Evolutionary conservation across 441 rosid species (phyloP).

Genomic region (Populus hybrid): DNA sequence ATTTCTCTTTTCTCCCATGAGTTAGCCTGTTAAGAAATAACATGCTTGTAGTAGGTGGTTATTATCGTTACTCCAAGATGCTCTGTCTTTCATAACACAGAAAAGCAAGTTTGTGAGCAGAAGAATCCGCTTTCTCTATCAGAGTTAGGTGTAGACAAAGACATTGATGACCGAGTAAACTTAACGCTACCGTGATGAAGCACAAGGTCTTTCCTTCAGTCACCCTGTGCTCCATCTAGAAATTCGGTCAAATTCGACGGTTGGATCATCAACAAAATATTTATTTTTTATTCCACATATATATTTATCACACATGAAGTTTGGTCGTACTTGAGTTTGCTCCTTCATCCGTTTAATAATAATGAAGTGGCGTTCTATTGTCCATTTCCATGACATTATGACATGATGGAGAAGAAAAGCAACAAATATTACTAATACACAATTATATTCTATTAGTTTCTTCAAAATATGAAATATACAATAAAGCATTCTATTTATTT

Average conservation of each 20-base stretch:
- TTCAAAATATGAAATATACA: no score
- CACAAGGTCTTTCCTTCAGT: neutral
- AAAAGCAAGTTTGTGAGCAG: neutral
- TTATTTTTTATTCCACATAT: neutral
- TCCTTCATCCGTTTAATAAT: no score
- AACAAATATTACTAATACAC: no score
- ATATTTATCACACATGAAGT: no score
- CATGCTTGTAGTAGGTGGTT: conserved; percentile 27
- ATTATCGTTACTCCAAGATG: conserved; percentile 32
- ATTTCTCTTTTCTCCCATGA: neutral
- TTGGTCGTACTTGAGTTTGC: no score
- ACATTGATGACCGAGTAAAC: neutral
- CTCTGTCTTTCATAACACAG: neutral
- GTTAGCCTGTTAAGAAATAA: conserved; percentile 3
- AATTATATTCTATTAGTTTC: no score
- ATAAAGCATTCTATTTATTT: no score
- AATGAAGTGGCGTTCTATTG: neutral
- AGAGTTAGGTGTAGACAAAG: neutral
- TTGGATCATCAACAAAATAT: neutral
- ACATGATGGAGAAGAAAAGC: conserved; percentile 3
- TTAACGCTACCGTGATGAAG: no score
- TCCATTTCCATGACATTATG: neutral
- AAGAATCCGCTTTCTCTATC: neutral
- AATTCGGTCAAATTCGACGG: neutral
- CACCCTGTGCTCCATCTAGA: neutral